Conservation (phyloP, 2,329 filamentous ascomycete genomes). For the Corniculantispora saksenae region DNA sequence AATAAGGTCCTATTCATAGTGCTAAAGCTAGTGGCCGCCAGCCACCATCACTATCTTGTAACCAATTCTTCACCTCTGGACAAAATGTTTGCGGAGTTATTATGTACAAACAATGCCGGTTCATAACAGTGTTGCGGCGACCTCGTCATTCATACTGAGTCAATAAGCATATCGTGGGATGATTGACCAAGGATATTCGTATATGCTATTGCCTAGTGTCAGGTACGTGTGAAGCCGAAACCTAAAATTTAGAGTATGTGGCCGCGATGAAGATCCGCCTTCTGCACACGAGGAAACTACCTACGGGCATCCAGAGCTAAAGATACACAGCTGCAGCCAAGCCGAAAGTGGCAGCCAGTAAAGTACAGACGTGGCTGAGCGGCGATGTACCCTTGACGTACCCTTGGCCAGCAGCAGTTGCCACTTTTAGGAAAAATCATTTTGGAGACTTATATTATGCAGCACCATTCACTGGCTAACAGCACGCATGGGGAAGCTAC, state of each 20-base stretch:
- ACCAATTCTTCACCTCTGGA: neutral
- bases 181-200: too few relatives aligned
- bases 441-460: neutral
- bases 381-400: neutral
- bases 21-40: neutral
- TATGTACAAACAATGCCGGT: neutral
- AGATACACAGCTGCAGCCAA: neutral
- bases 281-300: too few relatives aligned
- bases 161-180: too few relatives aligned
- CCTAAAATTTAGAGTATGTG: too few relatives aligned
- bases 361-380: neutral
- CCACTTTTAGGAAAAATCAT: neutral
- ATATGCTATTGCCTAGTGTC: too few relatives aligned
- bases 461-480: neutral
- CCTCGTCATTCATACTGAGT: too few relatives aligned
- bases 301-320: too few relatives aligned
- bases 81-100: neutral
- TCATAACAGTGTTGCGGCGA: too few relatives aligned
- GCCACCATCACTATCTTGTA: neutral
- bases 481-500: neutral
- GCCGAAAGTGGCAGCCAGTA: conserved; percentile 1
- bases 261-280: too few relatives aligned
- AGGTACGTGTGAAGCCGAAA: too few relatives aligned
- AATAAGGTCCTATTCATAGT: conserved; percentile 2
- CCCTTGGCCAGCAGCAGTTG: neutral